phyloP scores from a whole-genome alignment of 805 yeast species.

The Cyberlindnera maritima region DNA sequence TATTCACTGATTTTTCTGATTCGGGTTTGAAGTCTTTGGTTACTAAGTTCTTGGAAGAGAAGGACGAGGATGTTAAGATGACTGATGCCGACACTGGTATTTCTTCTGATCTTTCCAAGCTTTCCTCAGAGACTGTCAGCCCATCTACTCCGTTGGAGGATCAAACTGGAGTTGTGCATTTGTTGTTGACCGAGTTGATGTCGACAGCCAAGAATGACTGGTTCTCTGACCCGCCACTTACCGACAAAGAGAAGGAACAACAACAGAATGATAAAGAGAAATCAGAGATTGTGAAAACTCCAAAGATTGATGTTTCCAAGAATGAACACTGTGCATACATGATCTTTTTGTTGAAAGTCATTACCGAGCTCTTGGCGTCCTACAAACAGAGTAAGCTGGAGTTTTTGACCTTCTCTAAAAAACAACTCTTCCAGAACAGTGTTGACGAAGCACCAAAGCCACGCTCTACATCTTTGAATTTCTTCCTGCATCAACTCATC shows the following conservation, averaged over 20 bases:
- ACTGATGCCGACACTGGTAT: conserved; percentile 17
- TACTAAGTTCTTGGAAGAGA: conserved; percentile 21
- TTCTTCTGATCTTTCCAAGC: not conserved
- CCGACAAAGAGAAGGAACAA: conserved; percentile 30
- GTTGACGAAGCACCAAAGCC: conserved; percentile 51
- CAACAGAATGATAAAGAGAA: conserved; percentile 28
- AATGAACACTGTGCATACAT: conserved; percentile 64
- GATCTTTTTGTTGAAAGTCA: conserved; percentile 61
- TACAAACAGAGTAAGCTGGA: conserved; percentile 81
- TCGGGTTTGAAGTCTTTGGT: conserved; percentile 26
- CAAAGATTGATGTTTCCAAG: conserved; percentile 37
- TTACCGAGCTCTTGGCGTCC: conserved; percentile 72
- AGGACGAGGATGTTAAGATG: conserved; percentile 25
- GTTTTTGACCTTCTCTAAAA: conserved; percentile 73
- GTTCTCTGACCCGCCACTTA: conserved; percentile 35
- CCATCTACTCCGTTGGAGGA: conserved; percentile 18
- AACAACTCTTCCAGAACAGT: conserved; percentile 30
- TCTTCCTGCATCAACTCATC: conserved; percentile 71
- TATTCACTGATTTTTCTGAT: conserved; percentile 45
- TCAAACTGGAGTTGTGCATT: conserved; percentile 59
- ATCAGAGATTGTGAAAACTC: conserved; percentile 24
- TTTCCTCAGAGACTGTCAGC: not conserved
- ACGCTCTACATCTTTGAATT: conserved; percentile 71
- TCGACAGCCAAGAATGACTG: conserved; percentile 39
- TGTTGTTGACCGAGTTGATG: conserved; percentile 66